A percentile compares a stretch with the other conserved stretches of the same genome.
These are phyloP conservation scores for Cladophialophora chaetospira DNA, from an alignment of 2,329 filamentous ascomycete species.

Conservation along the genomic window DNA sequence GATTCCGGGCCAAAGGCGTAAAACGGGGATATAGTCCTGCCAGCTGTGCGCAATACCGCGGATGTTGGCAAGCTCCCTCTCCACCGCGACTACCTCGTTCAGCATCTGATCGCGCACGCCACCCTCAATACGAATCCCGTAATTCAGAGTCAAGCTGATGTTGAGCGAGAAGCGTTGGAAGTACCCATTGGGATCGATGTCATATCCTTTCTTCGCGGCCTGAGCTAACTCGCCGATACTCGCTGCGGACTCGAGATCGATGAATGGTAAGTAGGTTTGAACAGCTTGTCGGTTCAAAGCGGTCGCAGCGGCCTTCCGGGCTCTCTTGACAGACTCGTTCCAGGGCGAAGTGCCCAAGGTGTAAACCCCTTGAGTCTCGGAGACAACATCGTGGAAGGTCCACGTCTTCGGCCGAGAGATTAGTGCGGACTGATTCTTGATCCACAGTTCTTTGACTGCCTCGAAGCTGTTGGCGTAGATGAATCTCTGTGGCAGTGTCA, in stretches of 20 bases:
- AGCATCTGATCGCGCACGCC: constrained; percentile 67
- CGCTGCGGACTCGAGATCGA: constrained; percentile 73
- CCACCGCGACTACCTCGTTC: constrained; percentile 70
- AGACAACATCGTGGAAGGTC: constrained; percentile 78
- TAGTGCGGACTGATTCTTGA: constrained; percentile 73
- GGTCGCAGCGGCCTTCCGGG: constrained; percentile 75
- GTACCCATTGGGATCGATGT: constrained; percentile 71
- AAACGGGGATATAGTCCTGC: constrained; percentile 68
- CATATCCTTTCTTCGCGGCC: constrained; percentile 62
- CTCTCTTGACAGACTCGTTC: constrained; percentile 75
- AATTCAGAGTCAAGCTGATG: constrained; percentile 74
- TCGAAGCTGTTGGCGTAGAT: constrained; percentile 78
- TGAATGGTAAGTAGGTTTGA: constrained; percentile 77
- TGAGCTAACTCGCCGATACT: constrained; percentile 71
- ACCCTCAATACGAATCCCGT: constrained; percentile 72
- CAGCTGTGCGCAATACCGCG: constrained; percentile 69
- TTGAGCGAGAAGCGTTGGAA: constrained; percentile 76
- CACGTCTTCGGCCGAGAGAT: constrained; percentile 76
- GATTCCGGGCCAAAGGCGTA: constrained; percentile 64
- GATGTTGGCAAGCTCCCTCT: constrained; percentile 73
- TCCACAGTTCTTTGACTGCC: constrained; percentile 70
- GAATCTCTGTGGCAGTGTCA: constrained; percentile 54
- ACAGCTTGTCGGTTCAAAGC: constrained; percentile 74
- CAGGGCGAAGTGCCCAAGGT: constrained; percentile 82
- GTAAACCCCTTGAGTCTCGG: constrained; percentile 68